phyloP scores from a whole-genome alignment of 2,329 filamentous ascomycete species.

The Hypoxylon sp. region DNA sequence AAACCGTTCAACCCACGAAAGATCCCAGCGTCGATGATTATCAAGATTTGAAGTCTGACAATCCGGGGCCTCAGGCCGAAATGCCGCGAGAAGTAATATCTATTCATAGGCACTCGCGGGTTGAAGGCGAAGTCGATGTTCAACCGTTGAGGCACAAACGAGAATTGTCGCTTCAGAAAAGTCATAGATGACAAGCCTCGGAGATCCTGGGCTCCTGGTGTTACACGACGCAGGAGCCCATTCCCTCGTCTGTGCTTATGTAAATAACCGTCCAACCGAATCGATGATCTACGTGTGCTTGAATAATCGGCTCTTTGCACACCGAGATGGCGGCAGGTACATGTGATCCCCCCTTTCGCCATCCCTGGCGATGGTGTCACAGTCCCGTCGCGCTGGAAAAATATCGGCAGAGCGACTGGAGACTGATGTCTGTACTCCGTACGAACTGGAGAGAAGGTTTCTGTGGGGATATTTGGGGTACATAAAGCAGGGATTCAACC shows the following conservation, averaged over 20 bases:
- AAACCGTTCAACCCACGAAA: conserved; percentile 23
- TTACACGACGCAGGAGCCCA: conserved; percentile 17
- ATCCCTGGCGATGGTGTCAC: conserved; percentile 26
- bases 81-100: conserved; percentile 42
- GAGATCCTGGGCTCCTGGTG: background rate
- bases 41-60: conserved; percentile 32
- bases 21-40: conserved; percentile 31
- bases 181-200: background rate
- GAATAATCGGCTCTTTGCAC: conserved; percentile 37
- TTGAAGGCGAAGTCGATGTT: conserved; percentile 5
- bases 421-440: conserved; percentile 29
- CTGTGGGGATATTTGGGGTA: conserved; percentile 48
- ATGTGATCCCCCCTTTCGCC: conserved; percentile 21
- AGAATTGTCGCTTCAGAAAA: background rate
- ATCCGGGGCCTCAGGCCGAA: conserved; percentile 46
- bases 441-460: conserved; percentile 39
- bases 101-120: conserved; percentile 2
- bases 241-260: conserved; percentile 23
- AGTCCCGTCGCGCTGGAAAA: conserved; percentile 26
- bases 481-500: conserved; percentile 50
- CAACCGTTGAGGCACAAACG: background rate
- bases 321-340: conserved; percentile 23
- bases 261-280: conserved; percentile 20
- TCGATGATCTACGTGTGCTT: conserved; percentile 4
- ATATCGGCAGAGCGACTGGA: conserved; percentile 28